These are phyloP conservation scores for Pyrenochaeta sp. DNA, from an alignment of 2,329 filamentous ascomycete species.

Conservation along the genomic window DNA sequence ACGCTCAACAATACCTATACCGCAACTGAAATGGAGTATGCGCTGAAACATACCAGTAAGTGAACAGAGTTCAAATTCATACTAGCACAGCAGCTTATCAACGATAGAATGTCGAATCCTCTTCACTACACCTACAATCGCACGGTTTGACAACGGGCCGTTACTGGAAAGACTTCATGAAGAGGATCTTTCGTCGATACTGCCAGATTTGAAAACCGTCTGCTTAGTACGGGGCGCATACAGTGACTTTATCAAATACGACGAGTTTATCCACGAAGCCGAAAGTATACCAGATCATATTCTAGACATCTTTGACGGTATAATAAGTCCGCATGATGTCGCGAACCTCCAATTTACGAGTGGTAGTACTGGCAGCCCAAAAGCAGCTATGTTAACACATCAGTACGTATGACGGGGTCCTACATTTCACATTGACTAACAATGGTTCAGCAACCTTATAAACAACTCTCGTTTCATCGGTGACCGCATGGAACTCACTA, in stretches of 20 bases:
- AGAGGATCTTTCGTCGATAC: conserved; percentile 17
- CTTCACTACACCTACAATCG: conserved; percentile 76
- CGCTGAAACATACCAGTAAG: conserved; percentile 73
- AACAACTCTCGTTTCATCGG: conserved; percentile 60
- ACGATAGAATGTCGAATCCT: conserved; percentile 72
- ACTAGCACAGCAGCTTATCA: background rate
- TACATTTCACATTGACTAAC: background rate
- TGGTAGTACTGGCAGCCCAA: conserved; percentile 49
- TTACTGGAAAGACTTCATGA: conserved; percentile 58
- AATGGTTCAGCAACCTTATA: conserved; percentile 42
- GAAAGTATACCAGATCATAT: conserved; percentile 42
- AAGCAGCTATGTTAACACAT: conserved; percentile 51
- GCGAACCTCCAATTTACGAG: conserved; percentile 51
- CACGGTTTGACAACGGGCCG: conserved; percentile 68
- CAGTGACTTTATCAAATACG: conserved; percentile 67
- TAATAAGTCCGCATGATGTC: conserved; percentile 46
- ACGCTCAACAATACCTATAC: conserved; percentile 88
- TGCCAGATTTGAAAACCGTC: conserved; percentile 43
- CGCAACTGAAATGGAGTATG: conserved; percentile 74
- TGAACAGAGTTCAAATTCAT: background rate
- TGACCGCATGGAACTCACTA: conserved; percentile 74
- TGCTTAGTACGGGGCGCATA: conserved; percentile 42
- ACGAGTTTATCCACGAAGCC: conserved; percentile 59
- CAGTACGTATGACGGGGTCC: conserved; percentile 32
- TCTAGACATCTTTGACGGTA: conserved; percentile 45